Evolutionary conservation across 2,329 filamentous ascomycete genomes (phyloP).

Genomic region (Bipolaris victoriae): DNA sequence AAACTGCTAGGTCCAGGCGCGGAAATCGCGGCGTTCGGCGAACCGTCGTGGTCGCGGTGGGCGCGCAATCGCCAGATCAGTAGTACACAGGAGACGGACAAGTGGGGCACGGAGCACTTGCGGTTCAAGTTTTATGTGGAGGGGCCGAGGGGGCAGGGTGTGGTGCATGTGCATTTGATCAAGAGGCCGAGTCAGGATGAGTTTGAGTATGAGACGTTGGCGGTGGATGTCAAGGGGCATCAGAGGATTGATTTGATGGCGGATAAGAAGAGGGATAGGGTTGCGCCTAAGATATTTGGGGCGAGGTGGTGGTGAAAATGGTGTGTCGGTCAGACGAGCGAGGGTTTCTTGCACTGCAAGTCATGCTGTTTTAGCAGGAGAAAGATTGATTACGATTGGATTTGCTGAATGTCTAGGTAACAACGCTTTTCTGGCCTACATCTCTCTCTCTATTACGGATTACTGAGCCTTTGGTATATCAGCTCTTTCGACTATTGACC

Average conservation of each 20-base stretch:
- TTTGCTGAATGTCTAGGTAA: neutral
- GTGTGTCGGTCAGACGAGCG: neutral
- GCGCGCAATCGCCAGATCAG: constrained; percentile 66
- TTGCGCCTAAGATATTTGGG: constrained; percentile 47
- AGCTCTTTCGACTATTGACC: neutral
- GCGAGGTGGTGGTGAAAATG: constrained; percentile 44
- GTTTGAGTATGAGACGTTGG: constrained; percentile 80
- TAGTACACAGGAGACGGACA: constrained; percentile 72
- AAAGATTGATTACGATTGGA: neutral
- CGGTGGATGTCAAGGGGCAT: constrained; percentile 75
- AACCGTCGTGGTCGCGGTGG: constrained; percentile 83
- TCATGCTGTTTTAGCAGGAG: neutral
- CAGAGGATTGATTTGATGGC: constrained; percentile 54
- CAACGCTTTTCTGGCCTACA: neutral
- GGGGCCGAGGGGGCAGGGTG: constrained; percentile 74
- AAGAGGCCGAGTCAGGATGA: constrained; percentile 68
- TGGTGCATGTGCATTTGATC: constrained; percentile 78
- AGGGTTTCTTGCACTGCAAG: neutral
- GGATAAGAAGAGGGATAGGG: constrained; percentile 34
- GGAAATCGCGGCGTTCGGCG: constrained; percentile 81
- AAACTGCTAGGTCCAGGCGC: constrained; percentile 74
- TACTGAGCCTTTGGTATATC: neutral
- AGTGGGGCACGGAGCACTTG: constrained; percentile 78
- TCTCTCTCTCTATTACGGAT: neutral
- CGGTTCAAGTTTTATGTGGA: constrained; percentile 85